A percentile compares a stretch with the other conserved stretches of the same genome.
These are phyloP conservation scores for Phytophthora pisi DNA, from an alignment of 352 stramenopile genomes.

Conservation along the genomic window DNA sequence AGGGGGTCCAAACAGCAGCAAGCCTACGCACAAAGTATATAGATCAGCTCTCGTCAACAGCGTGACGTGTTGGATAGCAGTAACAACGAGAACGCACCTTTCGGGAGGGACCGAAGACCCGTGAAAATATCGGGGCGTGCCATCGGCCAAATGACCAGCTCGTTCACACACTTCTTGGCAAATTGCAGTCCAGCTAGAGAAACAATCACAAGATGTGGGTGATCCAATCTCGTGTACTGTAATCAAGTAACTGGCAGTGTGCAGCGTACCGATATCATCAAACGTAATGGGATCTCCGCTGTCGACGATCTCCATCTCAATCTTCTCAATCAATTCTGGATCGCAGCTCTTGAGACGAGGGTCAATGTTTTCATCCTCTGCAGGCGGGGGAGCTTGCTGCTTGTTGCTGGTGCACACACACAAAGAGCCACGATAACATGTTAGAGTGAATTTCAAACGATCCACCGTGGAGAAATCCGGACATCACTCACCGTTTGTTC, in stretches of 20 bases:
- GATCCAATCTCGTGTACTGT: neutral
- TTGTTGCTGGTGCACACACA: conserved; percentile 12
- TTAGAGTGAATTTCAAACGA: conserved; percentile 3
- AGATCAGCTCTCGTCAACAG: neutral
- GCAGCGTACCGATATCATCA: conserved; percentile 94
- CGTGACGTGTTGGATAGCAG: neutral
- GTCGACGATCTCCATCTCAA: conserved; percentile 98
- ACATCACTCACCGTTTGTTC: conserved; percentile 16
- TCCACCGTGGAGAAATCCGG: neutral
- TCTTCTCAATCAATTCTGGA: conserved; percentile 95
- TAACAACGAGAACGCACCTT: conserved; percentile 50
- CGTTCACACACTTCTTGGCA: conserved; percentile 97
- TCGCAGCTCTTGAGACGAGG: conserved; percentile 94
- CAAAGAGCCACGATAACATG: neutral
- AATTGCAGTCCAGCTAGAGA: conserved; percentile 93
- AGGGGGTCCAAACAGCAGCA: conserved; percentile 96
- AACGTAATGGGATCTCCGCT: conserved; percentile 93
- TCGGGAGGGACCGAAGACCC: conserved; percentile 92
- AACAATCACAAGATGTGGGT: conserved; percentile 1
- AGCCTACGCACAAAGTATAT: conserved; percentile 48
- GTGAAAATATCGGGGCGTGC: conserved; percentile 97
- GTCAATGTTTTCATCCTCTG: conserved; percentile 89
- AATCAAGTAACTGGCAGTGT: neutral
- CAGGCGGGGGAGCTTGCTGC: conserved; percentile 17
- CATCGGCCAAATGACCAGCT: conserved; percentile 99